A percentile compares a stretch with the other conserved stretches of the same genome.
Conservation (phyloP, 2,329 filamentous ascomycete genomes). For the Alternaria metachromatica region DNA sequence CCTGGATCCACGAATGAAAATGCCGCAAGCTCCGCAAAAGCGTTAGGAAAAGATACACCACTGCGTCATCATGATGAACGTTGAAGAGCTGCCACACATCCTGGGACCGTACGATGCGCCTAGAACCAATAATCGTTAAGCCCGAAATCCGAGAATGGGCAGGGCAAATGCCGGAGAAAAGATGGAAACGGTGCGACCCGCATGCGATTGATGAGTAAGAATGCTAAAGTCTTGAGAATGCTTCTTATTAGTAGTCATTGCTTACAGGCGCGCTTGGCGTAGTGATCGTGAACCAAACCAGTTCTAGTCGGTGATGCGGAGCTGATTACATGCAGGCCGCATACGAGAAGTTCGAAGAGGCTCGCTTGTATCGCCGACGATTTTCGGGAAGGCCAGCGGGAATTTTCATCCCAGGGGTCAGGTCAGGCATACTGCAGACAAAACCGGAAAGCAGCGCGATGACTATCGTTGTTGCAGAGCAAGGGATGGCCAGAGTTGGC, state of each 20-base stretch:
- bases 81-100: neutral
- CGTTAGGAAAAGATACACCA: constrained; percentile 2
- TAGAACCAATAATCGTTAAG: neutral
- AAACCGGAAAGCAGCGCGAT: constrained; percentile 5
- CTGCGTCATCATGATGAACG: constrained; percentile 24
- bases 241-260: neutral
- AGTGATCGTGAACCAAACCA: neutral
- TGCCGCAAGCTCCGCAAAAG: neutral
- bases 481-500: neutral
- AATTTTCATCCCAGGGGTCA: neutral
- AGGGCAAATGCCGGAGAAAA: constrained; percentile 2
- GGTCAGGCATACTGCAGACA: neutral
- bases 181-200: neutral
- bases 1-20: constrained; percentile 7
- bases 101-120: neutral
- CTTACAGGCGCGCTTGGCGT: neutral
- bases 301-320: neutral
- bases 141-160: neutral
- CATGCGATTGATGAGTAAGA: constrained; percentile 1
- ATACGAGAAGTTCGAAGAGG: neutral
- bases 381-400: neutral
- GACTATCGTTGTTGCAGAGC: constrained; percentile 2
- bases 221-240: neutral
- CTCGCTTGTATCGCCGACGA: neutral
- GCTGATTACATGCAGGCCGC: neutral